Evolutionary conservation across 805 yeast genomes (phyloP), one percentile per base, ranked within the genome.

Genomic region (Ogataea corticis): DNA sequence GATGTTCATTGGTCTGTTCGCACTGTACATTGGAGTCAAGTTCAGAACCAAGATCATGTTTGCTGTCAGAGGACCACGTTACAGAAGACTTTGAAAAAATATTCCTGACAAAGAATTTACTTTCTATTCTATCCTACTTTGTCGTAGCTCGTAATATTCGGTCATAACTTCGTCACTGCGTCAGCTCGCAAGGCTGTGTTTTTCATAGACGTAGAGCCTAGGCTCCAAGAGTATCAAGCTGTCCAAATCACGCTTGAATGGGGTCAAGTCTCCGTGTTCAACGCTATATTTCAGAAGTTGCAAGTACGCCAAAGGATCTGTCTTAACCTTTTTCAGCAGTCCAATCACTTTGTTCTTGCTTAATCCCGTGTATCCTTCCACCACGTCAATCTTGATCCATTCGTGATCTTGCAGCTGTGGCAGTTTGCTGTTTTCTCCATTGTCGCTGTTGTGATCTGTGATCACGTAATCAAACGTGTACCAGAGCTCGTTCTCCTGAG

Each of bases 381-480:
- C 59, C 0, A 68, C 53, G 3, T 65, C 68, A 19, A 77, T 44
- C 40, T 67, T 59, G 12, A 63, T 56, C 85, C 87, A 83, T 38
- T 67, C 61, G 25, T 59, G 59, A 0, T 60, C 57, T 14, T 58
- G 53, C 19, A 61, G 51, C 18, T 50, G 46, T 4, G 70, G 62
- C 3, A 68, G 43, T 10, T 52, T 47, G 12, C 38, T 23, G 12
- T 29, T 4, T 15, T 38, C 38, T 19, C 33, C 49, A 13, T 40
- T 7, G 39, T 64, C 59, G 25, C 37, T 29, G 47, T 68, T 61
- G 33, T 55, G 55, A 28, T 68, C 71, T 2, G 80, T 69, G 33
- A 83, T 73, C 28, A 82, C 63, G 52, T 70, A 81, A 44, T 80
- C 77, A 54, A 79, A 80, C 0, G 66, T 41, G 3, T 63, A 55